A percentile compares a stretch with the other conserved stretches of the same genome.
Evolutionary conservation across 2,329 filamentous ascomycete genomes (phyloP).

Genomic region (Curvularia verruculosa): DNA sequence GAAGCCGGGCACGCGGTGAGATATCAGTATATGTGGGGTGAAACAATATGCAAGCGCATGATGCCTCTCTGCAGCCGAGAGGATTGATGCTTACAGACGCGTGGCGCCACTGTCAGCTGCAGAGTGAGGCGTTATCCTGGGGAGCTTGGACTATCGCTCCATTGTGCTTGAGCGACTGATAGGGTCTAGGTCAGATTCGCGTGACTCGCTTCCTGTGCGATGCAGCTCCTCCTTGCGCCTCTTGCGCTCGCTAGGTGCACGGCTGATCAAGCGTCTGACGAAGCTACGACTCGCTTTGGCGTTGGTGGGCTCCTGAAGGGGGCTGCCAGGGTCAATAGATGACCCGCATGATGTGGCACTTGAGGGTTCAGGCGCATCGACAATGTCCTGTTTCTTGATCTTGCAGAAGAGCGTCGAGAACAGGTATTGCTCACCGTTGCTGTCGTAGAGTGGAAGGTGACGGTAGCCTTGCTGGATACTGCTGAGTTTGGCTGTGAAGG

Average conservation of each 20-base stretch:
- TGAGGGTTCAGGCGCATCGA: conserved; percentile 48
- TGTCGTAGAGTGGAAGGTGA: conserved; percentile 86
- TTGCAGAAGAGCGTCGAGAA: conserved; percentile 95
- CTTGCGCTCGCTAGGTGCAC: conserved; percentile 53
- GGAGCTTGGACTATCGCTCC: conserved; percentile 34
- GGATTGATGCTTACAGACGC: conserved; percentile 26
- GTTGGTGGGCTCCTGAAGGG: conserved; percentile 40
- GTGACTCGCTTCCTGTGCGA: conserved; percentile 39
- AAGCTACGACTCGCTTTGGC: conserved; percentile 44
- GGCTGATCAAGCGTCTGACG: conserved; percentile 51
- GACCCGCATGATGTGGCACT: conserved; percentile 32
- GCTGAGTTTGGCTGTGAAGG: conserved; percentile 89
- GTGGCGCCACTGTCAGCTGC: conserved; percentile 31
- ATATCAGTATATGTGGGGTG: conserved; percentile 21
- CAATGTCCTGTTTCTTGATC: conserved; percentile 68
- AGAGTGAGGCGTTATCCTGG: conserved; percentile 21
- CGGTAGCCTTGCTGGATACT: conserved; percentile 91
- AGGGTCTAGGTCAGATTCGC: conserved; percentile 38
- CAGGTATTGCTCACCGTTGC: conserved; percentile 87
- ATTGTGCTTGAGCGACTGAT: conserved; percentile 48
- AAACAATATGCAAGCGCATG: conserved; percentile 30
- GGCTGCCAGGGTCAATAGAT: conserved; percentile 36
- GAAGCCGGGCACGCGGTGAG: conserved; percentile 19
- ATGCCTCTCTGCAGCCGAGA: conserved; percentile 24
- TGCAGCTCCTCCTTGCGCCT: conserved; percentile 41